These are phyloP conservation scores for Fomitiporia mediterranea DNA, from an alignment of 1,284 basidiomycete species.

Conservation along the genomic window DNA sequence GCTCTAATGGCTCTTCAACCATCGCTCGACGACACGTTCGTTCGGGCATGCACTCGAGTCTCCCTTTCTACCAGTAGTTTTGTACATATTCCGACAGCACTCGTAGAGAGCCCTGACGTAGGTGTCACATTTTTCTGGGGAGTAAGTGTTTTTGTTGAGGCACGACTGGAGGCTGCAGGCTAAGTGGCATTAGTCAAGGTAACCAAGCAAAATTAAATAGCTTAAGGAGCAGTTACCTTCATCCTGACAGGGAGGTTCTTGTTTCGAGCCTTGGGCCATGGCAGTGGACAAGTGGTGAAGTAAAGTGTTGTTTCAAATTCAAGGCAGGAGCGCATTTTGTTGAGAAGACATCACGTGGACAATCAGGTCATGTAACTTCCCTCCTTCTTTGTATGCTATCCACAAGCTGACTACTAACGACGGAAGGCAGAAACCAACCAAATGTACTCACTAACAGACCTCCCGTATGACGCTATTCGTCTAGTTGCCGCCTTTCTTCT, in stretches of 20 bases:
- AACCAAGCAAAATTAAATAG: not conserved
- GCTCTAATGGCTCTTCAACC: slow-evolving; percentile 49
- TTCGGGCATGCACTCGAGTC: slow-evolving; percentile 63
- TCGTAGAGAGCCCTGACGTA: slow-evolving; percentile 49
- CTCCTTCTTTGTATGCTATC: no score
- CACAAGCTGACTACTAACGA: not conserved
- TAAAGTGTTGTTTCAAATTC: not conserved
- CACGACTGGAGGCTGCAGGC: slow-evolving; percentile 62
- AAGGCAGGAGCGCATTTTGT: not conserved
- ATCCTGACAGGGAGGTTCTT: slow-evolving; percentile 27
- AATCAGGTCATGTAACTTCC: no score
- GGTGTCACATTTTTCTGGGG: slow-evolving; percentile 54
- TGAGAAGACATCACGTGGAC: no score
- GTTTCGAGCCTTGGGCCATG: not conserved
- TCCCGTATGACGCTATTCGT: slow-evolving; percentile 13
- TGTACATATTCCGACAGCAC: slow-evolving; percentile 58
- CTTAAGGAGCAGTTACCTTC: slow-evolving; percentile 27
- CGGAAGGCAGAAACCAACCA: not conserved
- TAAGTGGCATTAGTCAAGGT: slow-evolving; percentile 26
- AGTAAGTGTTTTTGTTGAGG: slow-evolving; percentile 58
- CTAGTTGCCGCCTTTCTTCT: slow-evolving; percentile 11
- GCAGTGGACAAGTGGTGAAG: not conserved
- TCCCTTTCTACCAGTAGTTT: slow-evolving; percentile 34
- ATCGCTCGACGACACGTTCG: slow-evolving; percentile 47
- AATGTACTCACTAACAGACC: not conserved